A percentile compares a stretch with the other conserved stretches of the same genome.
Evolutionary conservation across 768 basidiomycete genomes (phyloP).

Genomic region (Megacollybia marginata): DNA sequence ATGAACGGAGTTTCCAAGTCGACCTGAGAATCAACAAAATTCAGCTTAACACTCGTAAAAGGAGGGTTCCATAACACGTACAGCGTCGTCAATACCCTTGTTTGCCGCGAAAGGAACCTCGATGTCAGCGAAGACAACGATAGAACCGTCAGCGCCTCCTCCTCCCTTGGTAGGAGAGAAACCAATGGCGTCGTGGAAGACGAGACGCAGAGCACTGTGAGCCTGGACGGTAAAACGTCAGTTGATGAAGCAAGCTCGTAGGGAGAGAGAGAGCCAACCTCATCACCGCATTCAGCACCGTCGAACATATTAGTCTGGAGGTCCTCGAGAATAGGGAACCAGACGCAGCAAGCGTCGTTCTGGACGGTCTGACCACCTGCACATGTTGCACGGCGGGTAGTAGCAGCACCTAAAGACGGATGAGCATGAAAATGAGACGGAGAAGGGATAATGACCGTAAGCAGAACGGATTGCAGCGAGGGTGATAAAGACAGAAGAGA

Average conservation of each 20-base stretch:
- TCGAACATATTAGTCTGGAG: slow-evolving; percentile 9
- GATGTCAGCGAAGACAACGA: slow-evolving; percentile 34
- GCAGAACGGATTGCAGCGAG: too few relatives aligned
- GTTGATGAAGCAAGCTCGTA: background rate
- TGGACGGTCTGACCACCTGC: too few relatives aligned
- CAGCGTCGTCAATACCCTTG: slow-evolving; percentile 34
- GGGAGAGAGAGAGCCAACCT: slow-evolving; percentile 8
- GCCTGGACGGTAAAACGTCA: slow-evolving; percentile 24
- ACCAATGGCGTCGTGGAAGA: slow-evolving; percentile 38
- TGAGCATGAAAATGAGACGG: too few relatives aligned
- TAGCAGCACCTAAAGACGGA: too few relatives aligned
- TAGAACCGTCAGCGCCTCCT: slow-evolving; percentile 43
- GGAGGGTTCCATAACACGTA: slow-evolving; percentile 9
- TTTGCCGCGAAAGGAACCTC: too few relatives aligned
- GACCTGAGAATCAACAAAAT: slow-evolving; percentile 25
- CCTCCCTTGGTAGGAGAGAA: slow-evolving; percentile 27
- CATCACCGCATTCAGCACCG: slow-evolving; percentile 21
- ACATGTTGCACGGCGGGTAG: too few relatives aligned
- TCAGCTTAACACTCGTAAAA: background rate
- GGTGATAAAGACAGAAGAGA: too few relatives aligned
- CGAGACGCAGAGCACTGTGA: too few relatives aligned
- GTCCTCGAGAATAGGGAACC: too few relatives aligned
- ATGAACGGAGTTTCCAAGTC: slow-evolving; percentile 27
- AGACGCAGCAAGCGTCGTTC: too few relatives aligned
- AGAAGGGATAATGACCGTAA: too few relatives aligned